Evolutionary conservation across 371 early-diverging fungal species (phyloP), one percentile per base, ranked within the genome.

Genomic region (Lichtheimia ornata): DNA sequence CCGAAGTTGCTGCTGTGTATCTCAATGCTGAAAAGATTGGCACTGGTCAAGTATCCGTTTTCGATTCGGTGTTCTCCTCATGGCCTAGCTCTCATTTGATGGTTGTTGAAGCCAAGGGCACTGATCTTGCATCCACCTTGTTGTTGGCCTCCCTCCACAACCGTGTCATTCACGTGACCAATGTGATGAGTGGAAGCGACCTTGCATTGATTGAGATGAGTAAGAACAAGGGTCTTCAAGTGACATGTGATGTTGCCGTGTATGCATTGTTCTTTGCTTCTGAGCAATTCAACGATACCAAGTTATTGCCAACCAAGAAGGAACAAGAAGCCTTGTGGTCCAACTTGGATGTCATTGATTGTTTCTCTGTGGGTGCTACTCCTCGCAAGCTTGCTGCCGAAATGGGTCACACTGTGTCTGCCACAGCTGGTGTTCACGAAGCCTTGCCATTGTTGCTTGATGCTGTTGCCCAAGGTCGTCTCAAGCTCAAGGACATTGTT

Each of bases 201-300:
- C 77, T 98, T 63, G 86, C 83, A 13, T 75, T 97, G 71, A 91
- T 98, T 53, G 76, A 81, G 15, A 82, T 96, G 73, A 86, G 87
- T 65, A 96, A 95, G 82, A 87, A 93, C 53, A 91, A 91, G 71
- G 94, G 92, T n/a, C 78, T 95, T n/a, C 69, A 78, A 24, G 93
- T 96, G 27, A 94, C 96, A 15, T 98, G 96, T 77, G 98, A 97
- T 69, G 95, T 95, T 17, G 71, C 86, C 40, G 83, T 95, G n/a
- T 89, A 91, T 67, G 73, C 89, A 20, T 77, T 97, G 53, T 95
- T 95, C 82, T 79, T 91, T 56, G 70, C 75, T 17, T 71, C 71
- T 12, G 83, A 79, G 47, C 82, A 83, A 42, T 67, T 69, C 45
- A 69, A 69, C 43, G 66, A 73, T 42, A 73, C 79, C 59, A 62